Evolutionary conservation across 2,329 filamentous ascomycete species (phyloP).

Genomic region (Aspergillus arachidicola): DNA sequence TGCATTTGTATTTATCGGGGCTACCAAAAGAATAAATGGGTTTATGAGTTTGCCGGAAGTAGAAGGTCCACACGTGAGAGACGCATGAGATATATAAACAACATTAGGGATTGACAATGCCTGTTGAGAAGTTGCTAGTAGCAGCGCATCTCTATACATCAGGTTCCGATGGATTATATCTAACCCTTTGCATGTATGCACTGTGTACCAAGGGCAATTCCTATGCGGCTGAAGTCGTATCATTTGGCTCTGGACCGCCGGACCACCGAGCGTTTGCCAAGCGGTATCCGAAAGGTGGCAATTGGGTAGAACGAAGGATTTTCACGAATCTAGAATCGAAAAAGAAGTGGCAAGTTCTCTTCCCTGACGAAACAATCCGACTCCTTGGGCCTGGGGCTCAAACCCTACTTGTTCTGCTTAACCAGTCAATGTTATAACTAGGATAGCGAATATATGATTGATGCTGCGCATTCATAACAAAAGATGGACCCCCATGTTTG

Average conservation of each 20-base stretch:
- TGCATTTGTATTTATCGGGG: background rate
- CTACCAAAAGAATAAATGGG: background rate
- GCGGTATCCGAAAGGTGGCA: conserved; percentile 1
- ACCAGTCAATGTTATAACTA: background rate
- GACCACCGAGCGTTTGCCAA: background rate
- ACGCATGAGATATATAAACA: background rate
- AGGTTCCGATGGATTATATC: background rate
- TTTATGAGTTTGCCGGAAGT: background rate
- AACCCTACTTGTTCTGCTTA: background rate
- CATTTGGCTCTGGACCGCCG: background rate
- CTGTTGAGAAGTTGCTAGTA: background rate
- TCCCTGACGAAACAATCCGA: background rate
- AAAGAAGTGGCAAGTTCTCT: background rate
- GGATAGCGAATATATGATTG: background rate
- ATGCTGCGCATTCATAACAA: background rate
- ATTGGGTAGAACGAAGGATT: background rate
- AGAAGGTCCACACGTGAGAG: background rate
- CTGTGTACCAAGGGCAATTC: background rate
- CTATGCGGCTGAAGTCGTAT: background rate
- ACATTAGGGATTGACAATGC: background rate
- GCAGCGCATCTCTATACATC: background rate
- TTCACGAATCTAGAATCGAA: conserved; percentile 1
- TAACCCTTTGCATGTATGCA: background rate
- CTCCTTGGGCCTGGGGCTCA: background rate
- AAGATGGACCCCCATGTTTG: conserved; percentile 17